These are phyloP conservation scores for Croton laevigatus DNA, from an alignment of 441 rosid genomes.

Conservation along the genomic window DNA sequence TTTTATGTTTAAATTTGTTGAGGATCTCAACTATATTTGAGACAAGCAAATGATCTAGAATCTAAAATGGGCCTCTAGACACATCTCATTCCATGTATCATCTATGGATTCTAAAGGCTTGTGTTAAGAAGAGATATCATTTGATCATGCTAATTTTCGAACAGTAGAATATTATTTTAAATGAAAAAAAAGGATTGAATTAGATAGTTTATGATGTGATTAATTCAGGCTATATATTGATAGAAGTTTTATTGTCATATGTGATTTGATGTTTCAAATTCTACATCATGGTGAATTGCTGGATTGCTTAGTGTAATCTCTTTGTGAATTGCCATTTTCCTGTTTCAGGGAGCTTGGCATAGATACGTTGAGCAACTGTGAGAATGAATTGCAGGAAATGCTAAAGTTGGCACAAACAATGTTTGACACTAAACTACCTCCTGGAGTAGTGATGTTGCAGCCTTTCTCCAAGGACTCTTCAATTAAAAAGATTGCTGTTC, in stretches of 20 bases:
- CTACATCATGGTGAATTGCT: background rate
- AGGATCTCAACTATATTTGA: background rate
- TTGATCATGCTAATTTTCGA: background rate
- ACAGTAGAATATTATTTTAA: background rate
- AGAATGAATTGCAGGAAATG: conserved; percentile 70
- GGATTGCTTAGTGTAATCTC: conserved; percentile 1
- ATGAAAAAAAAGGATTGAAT: background rate
- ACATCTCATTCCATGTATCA: background rate
- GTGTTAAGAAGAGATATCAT: background rate
- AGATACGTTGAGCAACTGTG: conserved; percentile 53
- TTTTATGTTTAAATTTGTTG: background rate
- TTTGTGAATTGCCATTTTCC: conserved; percentile 6
- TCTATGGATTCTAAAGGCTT: conserved; percentile 4
- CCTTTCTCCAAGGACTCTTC: conserved; percentile 90
- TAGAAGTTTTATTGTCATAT: conserved; percentile 6
- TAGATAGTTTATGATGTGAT: background rate
- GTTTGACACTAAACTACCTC: conserved; percentile 89
- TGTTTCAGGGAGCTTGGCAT: conserved; percentile 77
- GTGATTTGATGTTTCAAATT: conserved; percentile 5
- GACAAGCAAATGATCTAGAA: conserved; percentile 4
- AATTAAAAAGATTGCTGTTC: conserved; percentile 68
- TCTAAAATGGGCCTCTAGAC: background rate
- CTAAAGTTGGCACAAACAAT: conserved; percentile 77
- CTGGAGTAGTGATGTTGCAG: conserved; percentile 75
- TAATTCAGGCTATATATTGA: background rate